Evolutionary conservation across 208 protist species (phyloP), one percentile per base, ranked within the genome.

Genomic region (Trypanosoma scelopori): DNA sequence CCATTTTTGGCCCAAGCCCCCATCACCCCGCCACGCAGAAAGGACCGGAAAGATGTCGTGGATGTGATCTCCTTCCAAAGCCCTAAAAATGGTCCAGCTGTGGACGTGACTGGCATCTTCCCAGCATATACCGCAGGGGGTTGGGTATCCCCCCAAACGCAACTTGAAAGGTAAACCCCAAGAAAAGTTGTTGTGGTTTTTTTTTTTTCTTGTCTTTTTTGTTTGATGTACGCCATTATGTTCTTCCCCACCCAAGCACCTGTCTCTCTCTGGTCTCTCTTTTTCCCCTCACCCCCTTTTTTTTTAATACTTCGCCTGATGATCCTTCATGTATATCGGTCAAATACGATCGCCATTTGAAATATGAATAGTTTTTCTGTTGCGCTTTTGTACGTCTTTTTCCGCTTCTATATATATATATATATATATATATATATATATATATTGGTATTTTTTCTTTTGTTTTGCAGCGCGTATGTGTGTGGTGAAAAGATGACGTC

Each of bases 401-500:
- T n/a, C n/a, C n/a, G n/a, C n/a, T 64, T 51, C 60, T 49, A 76
- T 47, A 79, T 59, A 78, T 61, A 79, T 48, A 79, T 65, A 70
- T 57, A 65, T 51, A 66, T 74, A 62, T 64, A 70, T 74, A 69
- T 63, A 57, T 69, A 28, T 5, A 9, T 52, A 15, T 65, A 20
- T 37, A 55, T 55, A 28, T 65, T 53, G 25, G n/a, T 45, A 35
- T 5, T 55, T 32, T n/a, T 65, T 53, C 41, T 42, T 45, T 52
- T 18, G 18, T n/a, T n/a, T n/a, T n/a, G n/a, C n/a, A n/a, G n/a
- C n/a, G n/a, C n/a, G n/a, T n/a, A n/a, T n/a, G n/a, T n/a, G n/a
- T n/a, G n/a, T n/a, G n/a, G n/a, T n/a, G n/a, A n/a, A n/a, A n/a
- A n/a, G n/a, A n/a, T n/a, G n/a, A n/a, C n/a, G n/a, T n/a, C n/a